Evolutionary conservation across 352 stramenopile genomes (phyloP), one percentile per base, ranked within the genome.

Genomic region (Phytophthora vignae): DNA sequence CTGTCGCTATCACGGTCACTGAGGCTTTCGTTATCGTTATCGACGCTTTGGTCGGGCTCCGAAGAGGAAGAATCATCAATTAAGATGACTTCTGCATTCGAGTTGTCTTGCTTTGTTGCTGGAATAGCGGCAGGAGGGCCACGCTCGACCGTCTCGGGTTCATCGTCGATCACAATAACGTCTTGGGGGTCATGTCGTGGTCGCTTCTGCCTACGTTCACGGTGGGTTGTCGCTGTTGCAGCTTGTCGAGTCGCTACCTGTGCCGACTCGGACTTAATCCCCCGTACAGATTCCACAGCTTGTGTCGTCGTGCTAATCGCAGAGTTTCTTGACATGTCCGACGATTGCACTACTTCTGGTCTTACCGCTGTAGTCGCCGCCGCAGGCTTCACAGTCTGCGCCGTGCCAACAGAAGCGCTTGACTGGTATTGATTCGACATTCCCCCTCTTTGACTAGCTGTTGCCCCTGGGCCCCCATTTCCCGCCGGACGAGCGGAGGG

Each of bases 61-160:
- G 60, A 65, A 49, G 58, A 64, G 11, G 67, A 69, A 21, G 64
- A 72, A 25, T 19, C 53, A 42, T 66, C 44, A 22, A 67, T 69
- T 27, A 58, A 22, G 31, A 67, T 65, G 22, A 55, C 46, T 52
- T 66, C 49, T 14, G 9, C 12, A 17, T 4, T 21, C 50, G 21
- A 33, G 22, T 31, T 44, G 27, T 29, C 14, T 25, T 33, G 11
- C 19, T 25, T 56, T 42, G 4, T 19, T 38, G 17, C 29, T 48
- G 27, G 25, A 52, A 49, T 44, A 8, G 11, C 21, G 5, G 27
- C 6, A 29, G 53, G 27, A 31, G 27, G 3, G 8, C 60, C 17
- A n/a, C 33, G 58, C 8, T 52, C 31, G 15, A 21, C n/a, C 10
- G 48, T 4, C 19, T 19, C 22, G 25, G 50, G 10, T 4, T 65